These are phyloP conservation scores for Talaromyces trachyspermus DNA, from an alignment of 495 filamentous ascomycete genomes.

Conservation along the genomic window DNA sequence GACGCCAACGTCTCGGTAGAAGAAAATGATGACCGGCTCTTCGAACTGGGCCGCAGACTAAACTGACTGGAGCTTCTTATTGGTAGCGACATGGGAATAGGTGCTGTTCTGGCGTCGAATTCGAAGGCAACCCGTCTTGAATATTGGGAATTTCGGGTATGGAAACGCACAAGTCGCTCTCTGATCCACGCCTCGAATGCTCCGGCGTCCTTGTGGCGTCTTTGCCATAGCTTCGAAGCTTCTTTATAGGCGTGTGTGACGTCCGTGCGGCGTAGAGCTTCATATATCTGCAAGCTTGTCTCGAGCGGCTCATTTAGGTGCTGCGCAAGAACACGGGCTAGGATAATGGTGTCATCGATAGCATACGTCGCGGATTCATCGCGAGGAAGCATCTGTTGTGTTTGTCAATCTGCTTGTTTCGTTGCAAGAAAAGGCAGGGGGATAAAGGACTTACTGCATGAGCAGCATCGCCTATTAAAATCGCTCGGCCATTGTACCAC, in stretches of 20 bases:
- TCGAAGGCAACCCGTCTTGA: constrained; percentile 31
- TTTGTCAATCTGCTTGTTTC: not conserved
- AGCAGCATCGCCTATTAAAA: constrained; percentile 52
- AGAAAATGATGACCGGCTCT: not conserved
- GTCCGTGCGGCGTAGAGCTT: constrained; percentile 37
- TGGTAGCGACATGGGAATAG: constrained; percentile 13
- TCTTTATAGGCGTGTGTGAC: constrained; percentile 48
- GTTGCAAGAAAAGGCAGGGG: not conserved
- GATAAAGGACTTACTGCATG: constrained; percentile 47
- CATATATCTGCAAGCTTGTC: constrained; percentile 45
- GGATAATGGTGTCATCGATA: constrained; percentile 53
- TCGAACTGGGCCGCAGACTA: constrained; percentile 1
- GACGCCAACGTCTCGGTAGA: not conserved
- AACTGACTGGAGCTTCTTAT: not conserved
- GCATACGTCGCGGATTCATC: constrained; percentile 56
- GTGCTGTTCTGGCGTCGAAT: constrained; percentile 29
- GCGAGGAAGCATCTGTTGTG: constrained; percentile 51
- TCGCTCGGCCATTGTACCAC: constrained; percentile 42
- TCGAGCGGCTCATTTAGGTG: constrained; percentile 29
- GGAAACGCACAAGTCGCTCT: constrained; percentile 30
- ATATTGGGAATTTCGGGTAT: constrained; percentile 22
- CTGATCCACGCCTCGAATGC: constrained; percentile 30
- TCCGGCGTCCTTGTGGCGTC: constrained; percentile 33
- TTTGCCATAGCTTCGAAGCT: constrained; percentile 35
- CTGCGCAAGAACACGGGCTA: constrained; percentile 40